phyloP scores from a whole-genome alignment of 176 grass and related monocot species.

The Phragmites australis region DNA sequence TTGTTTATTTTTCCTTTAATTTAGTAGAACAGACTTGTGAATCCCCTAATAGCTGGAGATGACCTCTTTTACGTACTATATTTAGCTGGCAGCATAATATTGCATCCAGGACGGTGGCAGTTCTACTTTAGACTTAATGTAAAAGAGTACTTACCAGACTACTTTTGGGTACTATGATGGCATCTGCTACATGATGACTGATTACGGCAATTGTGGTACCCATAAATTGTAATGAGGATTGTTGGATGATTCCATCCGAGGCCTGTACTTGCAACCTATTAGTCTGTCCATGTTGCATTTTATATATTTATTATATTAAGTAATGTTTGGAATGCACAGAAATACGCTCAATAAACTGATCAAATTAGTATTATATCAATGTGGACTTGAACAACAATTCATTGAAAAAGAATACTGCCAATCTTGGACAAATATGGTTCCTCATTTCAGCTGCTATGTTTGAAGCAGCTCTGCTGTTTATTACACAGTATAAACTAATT shows the following conservation, averaged over 20 bases:
- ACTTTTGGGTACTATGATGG: neutral
- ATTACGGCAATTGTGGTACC: neutral
- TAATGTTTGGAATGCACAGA: neutral
- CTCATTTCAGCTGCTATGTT: neutral
- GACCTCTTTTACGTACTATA: neutral
- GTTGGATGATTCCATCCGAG: neutral
- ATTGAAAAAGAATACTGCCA: neutral
- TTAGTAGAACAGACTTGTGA: neutral
- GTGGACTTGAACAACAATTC: neutral
- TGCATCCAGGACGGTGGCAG: neutral
- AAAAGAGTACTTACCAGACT: neutral
- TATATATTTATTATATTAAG: neutral
- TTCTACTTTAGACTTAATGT: neutral
- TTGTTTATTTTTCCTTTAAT: constrained; percentile 12
- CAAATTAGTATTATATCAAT: neutral
- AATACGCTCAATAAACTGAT: neutral
- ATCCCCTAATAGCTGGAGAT: neutral
- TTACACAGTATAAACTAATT: neutral
- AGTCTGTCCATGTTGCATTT: neutral
- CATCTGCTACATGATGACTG: constrained; percentile 5
- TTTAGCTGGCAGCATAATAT: neutral
- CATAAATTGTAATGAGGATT: constrained; percentile 5
- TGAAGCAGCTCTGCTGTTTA: constrained; percentile 1
- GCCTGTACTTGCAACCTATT: neutral
- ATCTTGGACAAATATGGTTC: neutral